phyloP scores from a whole-genome alignment of 2,329 filamentous ascomycete species.

The Aspergillus proliferans region DNA sequence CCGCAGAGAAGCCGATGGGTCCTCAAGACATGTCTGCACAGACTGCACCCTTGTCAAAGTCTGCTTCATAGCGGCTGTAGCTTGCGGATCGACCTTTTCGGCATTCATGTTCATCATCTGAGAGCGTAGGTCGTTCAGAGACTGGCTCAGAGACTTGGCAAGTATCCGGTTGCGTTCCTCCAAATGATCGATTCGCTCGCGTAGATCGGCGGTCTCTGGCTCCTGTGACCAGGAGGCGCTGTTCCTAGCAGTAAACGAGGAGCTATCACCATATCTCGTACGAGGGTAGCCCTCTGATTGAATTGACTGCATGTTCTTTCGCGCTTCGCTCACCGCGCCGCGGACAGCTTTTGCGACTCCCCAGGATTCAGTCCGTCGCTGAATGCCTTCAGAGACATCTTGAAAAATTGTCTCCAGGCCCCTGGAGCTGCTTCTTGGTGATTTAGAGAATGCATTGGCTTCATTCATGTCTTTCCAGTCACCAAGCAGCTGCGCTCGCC shows the following conservation, averaged over 20 bases:
- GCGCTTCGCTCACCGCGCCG: constrained; percentile 42
- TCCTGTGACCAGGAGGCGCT: constrained; percentile 8
- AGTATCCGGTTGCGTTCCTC: constrained; percentile 37
- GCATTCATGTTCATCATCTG: constrained; percentile 25
- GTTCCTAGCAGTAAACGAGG: constrained; percentile 10
- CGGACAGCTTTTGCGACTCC: constrained; percentile 44
- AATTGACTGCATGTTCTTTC: constrained; percentile 42
- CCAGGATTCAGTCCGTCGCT: constrained; percentile 44
- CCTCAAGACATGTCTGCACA: constrained; percentile 39
- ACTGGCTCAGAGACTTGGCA: constrained; percentile 36
- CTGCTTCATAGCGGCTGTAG: constrained; percentile 28
- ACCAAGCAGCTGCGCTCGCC: constrained; percentile 20
- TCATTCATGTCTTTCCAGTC: constrained; percentile 25
- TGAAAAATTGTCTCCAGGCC: constrained; percentile 43
- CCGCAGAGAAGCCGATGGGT: constrained; percentile 28
- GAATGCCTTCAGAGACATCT: constrained; percentile 44
- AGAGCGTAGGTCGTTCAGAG: constrained; percentile 35
- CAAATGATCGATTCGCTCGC: constrained; percentile 27
- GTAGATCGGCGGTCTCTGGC: constrained; percentile 19
- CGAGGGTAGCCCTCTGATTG: constrained; percentile 34
- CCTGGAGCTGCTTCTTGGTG: constrained; percentile 33
- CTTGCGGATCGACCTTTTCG: constrained; percentile 16
- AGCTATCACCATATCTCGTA: constrained; percentile 11
- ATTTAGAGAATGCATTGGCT: constrained; percentile 28
- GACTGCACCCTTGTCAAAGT: constrained; percentile 37